phyloP scores from a whole-genome alignment of 305 asterid genomes.

The Rubia occidens region DNA sequence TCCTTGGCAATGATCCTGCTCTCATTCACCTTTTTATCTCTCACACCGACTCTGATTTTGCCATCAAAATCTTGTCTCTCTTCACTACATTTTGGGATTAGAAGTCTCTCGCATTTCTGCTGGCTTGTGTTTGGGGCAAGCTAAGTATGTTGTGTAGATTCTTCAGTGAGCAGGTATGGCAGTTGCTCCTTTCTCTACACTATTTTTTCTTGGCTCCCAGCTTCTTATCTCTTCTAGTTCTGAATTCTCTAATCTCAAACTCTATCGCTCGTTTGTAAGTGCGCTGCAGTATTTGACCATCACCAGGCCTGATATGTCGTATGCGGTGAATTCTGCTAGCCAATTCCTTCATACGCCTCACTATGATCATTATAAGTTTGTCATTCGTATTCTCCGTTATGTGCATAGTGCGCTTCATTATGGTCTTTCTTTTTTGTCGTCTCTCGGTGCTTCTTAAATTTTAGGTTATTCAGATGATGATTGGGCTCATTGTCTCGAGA shows the following conservation, averaged over 20 bases:
- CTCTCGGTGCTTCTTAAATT: not conserved
- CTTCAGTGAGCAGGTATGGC: too few relatives aligned
- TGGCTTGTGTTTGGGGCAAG: too few relatives aligned
- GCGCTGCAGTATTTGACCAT: not conserved
- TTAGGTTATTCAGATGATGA: not conserved
- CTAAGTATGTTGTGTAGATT: too few relatives aligned
- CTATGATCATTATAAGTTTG: not conserved
- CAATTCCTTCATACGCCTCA: not conserved
- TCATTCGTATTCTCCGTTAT: not conserved
- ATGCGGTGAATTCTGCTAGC: not conserved
- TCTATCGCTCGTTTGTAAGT: not conserved
- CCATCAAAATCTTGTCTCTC: too few relatives aligned
- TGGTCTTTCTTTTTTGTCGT: not conserved
- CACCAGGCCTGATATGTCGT: not conserved
- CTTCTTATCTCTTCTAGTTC: too few relatives aligned
- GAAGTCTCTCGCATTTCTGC: too few relatives aligned
- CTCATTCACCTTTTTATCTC: too few relatives aligned
- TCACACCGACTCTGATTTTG: too few relatives aligned
- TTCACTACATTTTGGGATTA: too few relatives aligned
- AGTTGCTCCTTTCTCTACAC: too few relatives aligned
- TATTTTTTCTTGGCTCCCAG: too few relatives aligned
- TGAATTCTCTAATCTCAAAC: not conserved
- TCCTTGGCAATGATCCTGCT: too few relatives aligned
- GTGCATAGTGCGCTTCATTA: not conserved
- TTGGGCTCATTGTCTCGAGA: not conserved